Base-by-base conservation (phyloP, 2,329 filamentous ascomycete genomes). In the Calcarisporium arbuscula region DNA sequence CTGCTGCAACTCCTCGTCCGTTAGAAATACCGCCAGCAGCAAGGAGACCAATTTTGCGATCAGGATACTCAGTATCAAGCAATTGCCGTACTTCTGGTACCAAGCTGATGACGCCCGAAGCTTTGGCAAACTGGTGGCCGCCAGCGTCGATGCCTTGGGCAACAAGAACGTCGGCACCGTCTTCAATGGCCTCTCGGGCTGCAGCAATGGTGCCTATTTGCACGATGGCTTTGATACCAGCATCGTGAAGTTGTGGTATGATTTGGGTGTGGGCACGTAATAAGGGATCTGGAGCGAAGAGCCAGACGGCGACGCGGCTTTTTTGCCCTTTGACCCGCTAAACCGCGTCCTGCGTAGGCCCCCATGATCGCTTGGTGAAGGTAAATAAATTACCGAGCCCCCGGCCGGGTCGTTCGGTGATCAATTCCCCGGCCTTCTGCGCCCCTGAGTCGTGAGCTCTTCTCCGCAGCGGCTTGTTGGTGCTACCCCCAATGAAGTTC, bases 241-340 rank as follows among this genome's bases (percentile, higher is more conserved):
- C n/a, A n/a, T n/a, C n/a, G n/a, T n/a, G n/a, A n/a, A n/a, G n/a
- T n/a, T n/a, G n/a, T n/a, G n/a, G n/a, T n/a, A n/a, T n/a, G n/a
- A n/a, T n/a, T n/a, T n/a, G n/a, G n/a, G n/a, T n/a, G n/a, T n/a
- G n/a, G n/a, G n/a, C n/a, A n/a, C n/a, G n/a, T n/a, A n/a, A n/a
- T n/a, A n/a, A n/a, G n/a, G n/a, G n/a, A n/a, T 62, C 57, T 3
- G 77, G 76, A 4, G 79, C 80, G 48, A 83, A 84, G 30, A 85
- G 66, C 80, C 80, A 85, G 8, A 80, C 63, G 1, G 77, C 79
- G 3, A 68, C 70, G 2, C 78, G 77, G 0, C 56, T 57, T n/a
- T n/a, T n/a, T n/a, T n/a, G n/a, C n/a, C n/a, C n/a, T n/a, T n/a
- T n/a, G n/a, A n/a, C n/a, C n/a, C n/a, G n/a, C n/a, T n/a, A n/a